phyloP scores from a whole-genome alignment of 441 rosid genomes.

The Croton laevigatus region DNA sequence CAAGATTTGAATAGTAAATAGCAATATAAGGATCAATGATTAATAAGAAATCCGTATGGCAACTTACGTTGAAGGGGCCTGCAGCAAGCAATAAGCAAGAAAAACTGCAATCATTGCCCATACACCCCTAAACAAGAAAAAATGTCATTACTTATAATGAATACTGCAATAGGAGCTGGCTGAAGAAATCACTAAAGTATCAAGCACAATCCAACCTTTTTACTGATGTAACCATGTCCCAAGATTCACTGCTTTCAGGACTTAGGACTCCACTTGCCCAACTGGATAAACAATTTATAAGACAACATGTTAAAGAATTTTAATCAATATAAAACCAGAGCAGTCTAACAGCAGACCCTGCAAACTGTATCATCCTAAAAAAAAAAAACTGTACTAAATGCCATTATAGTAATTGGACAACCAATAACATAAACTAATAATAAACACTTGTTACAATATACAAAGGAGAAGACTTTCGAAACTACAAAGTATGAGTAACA shows the following conservation, averaged over 20 bases:
- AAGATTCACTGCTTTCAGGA: slow-evolving; percentile 61
- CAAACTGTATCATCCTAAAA: neutral
- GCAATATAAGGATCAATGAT: neutral
- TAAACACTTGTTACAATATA: neutral
- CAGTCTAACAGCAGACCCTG: neutral
- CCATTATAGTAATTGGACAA: neutral
- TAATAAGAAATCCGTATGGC: neutral
- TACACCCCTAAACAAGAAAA: slow-evolving; percentile 63
- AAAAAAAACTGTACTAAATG: neutral
- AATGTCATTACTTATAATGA: neutral
- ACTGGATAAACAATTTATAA: slow-evolving; percentile 33
- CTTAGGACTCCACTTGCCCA: slow-evolving; percentile 99
- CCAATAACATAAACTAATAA: neutral
- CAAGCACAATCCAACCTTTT: slow-evolving; percentile 60
- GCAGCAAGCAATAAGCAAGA: slow-evolving; percentile 95
- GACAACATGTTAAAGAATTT: slow-evolving; percentile 1
- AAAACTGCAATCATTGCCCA: slow-evolving; percentile 99
- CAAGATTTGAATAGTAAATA: slow-evolving; percentile 6
- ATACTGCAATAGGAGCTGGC: neutral
- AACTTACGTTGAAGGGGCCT: slow-evolving; percentile 97
- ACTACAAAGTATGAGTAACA: too few species aligned
- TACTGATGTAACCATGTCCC: slow-evolving; percentile 81
- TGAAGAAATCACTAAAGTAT: slow-evolving; percentile 3
- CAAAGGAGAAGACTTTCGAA: neutral
- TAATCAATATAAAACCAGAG: neutral